Conservation (phyloP, 1,284 basidiomycete genomes). For the Melampsora abietis-canadensis region DNA sequence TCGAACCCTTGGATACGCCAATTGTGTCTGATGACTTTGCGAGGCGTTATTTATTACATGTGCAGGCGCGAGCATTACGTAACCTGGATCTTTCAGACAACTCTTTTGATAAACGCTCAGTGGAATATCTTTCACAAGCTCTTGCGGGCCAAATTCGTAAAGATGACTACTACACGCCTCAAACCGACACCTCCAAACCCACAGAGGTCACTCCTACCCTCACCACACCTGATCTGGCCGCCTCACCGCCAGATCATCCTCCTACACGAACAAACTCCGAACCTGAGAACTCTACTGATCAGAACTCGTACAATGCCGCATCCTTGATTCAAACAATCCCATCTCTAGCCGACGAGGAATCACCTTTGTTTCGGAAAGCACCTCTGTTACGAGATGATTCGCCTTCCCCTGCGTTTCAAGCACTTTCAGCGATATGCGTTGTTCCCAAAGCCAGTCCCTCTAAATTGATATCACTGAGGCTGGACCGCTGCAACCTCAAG, state of each 20-base stretch:
- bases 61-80: slow-evolving; percentile 67
- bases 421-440: slow-evolving; percentile 28
- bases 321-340: neutral
- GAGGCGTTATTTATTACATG: slow-evolving; percentile 12
- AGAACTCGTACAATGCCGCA: neutral
- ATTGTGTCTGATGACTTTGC: neutral
- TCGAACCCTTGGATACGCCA: neutral
- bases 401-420: slow-evolving; percentile 22
- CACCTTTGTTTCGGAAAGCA: slow-evolving; percentile 26
- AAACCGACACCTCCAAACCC: neutral
- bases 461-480: slow-evolving; percentile 23
- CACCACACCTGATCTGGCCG: neutral
- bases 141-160: slow-evolving; percentile 47
- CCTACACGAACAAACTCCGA: neutral
- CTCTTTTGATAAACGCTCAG: slow-evolving; percentile 72
- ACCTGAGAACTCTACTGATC: neutral
- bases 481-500: slow-evolving; percentile 25
- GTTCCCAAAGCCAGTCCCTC: slow-evolving; percentile 13
- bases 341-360: neutral
- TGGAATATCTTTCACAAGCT: slow-evolving; percentile 75
- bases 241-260: neutral
- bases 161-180: neutral
- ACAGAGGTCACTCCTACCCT: neutral
- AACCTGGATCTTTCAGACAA: slow-evolving; percentile 90
- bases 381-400: slow-evolving; percentile 37